Evolutionary conservation across 345 rosid species (phyloP).

Genomic region (Eucalyptus cloeziana): DNA sequence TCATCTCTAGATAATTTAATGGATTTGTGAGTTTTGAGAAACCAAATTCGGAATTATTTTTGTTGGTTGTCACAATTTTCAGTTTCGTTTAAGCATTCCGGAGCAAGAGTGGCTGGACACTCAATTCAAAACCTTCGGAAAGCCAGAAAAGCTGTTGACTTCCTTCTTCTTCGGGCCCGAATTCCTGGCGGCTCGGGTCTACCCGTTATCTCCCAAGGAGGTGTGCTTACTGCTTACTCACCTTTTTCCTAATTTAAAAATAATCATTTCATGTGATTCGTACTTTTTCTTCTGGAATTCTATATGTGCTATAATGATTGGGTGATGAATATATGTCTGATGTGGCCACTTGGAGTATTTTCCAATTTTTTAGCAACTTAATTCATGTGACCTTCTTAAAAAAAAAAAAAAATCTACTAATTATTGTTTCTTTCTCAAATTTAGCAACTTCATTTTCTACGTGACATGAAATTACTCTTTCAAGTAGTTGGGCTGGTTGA

Average conservation of each 20-base stretch:
- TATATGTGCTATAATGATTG: not conserved
- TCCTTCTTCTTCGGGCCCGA: constrained; percentile 12
- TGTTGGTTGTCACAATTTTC: not conserved
- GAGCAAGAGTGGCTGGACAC: constrained; percentile 10
- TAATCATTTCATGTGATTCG: not conserved
- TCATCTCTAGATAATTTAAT: no score
- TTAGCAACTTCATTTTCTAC: not conserved
- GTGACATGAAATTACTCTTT: not conserved
- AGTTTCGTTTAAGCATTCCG: not conserved
- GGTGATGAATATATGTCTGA: not conserved
- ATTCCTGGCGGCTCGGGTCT: constrained; percentile 10
- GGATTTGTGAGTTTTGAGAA: not conserved
- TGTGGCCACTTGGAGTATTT: not conserved
- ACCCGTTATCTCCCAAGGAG: constrained; percentile 12
- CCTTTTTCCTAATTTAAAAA: not conserved
- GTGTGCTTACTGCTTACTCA: not conserved
- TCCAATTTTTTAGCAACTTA: not conserved
- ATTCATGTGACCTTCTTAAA: not conserved
- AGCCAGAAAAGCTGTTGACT: not conserved
- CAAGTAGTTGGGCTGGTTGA: not conserved
- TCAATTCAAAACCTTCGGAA: constrained; percentile 1
- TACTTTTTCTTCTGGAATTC: not conserved
- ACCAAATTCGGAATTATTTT: no score
- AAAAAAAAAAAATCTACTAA: not conserved
- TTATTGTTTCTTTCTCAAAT: not conserved